phyloP scores from a whole-genome alignment of 768 basidiomycete genomes.

The Auricularia auricula-judae region DNA sequence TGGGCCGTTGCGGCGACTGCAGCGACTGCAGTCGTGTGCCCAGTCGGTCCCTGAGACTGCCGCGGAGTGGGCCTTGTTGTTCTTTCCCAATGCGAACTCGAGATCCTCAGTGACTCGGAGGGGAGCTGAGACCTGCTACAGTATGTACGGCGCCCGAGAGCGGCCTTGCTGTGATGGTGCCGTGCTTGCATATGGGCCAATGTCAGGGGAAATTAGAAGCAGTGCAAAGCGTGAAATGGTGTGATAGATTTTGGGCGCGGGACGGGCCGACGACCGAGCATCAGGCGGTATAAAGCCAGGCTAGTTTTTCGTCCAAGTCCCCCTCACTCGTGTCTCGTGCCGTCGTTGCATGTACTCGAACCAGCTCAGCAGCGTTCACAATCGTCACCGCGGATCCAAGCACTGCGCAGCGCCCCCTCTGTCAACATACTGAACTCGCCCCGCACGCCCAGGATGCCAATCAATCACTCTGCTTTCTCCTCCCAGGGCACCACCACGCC shows the following conservation, averaged over 20 bases:
- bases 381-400: conserved; percentile 76
- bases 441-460: conserved; percentile 2
- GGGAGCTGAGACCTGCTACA: background rate
- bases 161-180: too few relatives aligned
- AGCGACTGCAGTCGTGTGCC: background rate
- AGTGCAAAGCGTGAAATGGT: background rate
- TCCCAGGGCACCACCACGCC: conserved; percentile 67
- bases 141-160: too few relatives aligned
- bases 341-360: conserved; percentile 41
- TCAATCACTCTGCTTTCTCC: conserved; percentile 26
- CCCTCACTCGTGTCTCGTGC: background rate
- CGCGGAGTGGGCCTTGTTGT: background rate
- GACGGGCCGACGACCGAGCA: background rate
- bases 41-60: background rate
- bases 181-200: background rate
- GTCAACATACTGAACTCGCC: conserved; percentile 21
- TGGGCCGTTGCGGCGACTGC: background rate
- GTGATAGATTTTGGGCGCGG: background rate
- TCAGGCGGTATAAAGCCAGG: background rate
- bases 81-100: background rate
- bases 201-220: background rate
- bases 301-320: background rate
- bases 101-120: background rate
- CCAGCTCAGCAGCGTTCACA: conserved; percentile 83
- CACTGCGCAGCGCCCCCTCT: conserved; percentile 64